A percentile compares a stretch with the other conserved stretches of the same genome.
phyloP scores from a whole-genome alignment of 805 yeast species.

The Nematodospora valgi region DNA sequence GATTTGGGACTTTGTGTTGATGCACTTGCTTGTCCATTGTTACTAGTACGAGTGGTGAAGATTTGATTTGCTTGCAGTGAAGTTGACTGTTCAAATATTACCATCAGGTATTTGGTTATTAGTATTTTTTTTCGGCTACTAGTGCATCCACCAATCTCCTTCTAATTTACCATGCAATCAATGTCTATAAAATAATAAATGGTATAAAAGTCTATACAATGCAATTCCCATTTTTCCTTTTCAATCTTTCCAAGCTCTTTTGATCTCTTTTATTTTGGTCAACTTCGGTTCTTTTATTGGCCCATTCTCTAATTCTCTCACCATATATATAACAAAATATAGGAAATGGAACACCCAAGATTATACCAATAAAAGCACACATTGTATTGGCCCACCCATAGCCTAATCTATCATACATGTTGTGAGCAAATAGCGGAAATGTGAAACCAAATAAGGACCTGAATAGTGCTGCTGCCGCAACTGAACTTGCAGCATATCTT shows the following conservation, averaged over 20 bases:
- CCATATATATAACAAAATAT: conserved; percentile 33
- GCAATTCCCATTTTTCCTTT: conserved; percentile 8
- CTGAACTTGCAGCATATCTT: conserved; percentile 34
- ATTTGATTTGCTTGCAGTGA: too few relatives aligned
- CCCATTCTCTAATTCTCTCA: conserved; percentile 32
- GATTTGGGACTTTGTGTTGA: too few relatives aligned
- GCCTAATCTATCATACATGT: conserved; percentile 29
- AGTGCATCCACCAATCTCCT: not conserved
- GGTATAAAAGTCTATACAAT: conserved; percentile 4
- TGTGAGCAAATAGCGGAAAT: conserved; percentile 37
- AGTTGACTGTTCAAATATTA: too few relatives aligned
- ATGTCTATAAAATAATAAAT: not conserved
- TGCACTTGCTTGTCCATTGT: too few relatives aligned
- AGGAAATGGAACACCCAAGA: conserved; percentile 38
- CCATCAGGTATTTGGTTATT: too few relatives aligned
- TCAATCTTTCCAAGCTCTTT: conserved; percentile 16
- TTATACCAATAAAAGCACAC: conserved; percentile 32
- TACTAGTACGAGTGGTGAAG: too few relatives aligned
- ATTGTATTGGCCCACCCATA: conserved; percentile 42
- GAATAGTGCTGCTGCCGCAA: conserved; percentile 42
- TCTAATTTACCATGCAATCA: not conserved
- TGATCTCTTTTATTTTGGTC: conserved; percentile 22
- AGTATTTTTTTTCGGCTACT: too few relatives aligned
- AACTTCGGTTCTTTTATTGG: conserved; percentile 24
- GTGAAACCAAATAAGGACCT: conserved; percentile 36